Evolutionary conservation across 306 rosid species (phyloP).

Genomic region (Quercus variabilis): DNA sequence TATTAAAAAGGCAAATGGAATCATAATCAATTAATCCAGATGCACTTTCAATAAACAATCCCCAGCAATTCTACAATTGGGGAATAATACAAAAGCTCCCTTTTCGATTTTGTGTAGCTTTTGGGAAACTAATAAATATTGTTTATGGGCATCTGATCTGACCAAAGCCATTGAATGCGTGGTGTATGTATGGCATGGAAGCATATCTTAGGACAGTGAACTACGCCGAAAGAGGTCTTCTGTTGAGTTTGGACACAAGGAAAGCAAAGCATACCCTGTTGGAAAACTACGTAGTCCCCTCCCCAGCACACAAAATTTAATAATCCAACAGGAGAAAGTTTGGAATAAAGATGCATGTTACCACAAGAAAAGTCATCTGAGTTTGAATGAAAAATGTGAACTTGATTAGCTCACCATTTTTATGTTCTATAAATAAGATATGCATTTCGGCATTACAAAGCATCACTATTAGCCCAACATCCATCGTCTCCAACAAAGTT

Average conservation of each 20-base stretch:
- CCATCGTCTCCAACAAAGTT: background rate
- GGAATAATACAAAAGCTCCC: no score
- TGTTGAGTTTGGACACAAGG: conserved; percentile 19
- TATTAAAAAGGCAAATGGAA: no score
- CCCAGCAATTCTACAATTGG: no score
- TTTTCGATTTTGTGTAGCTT: no score
- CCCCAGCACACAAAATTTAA: conserved; percentile 25
- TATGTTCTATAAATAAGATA: conserved; percentile 4
- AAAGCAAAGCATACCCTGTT: conserved; percentile 42
- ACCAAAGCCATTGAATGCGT: background rate
- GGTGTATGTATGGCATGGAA: background rate
- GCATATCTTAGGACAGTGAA: background rate
- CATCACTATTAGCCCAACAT: background rate
- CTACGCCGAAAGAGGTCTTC: conserved; percentile 14
- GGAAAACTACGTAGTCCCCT: conserved; percentile 3
- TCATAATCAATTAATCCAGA: no score
- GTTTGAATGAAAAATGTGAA: background rate
- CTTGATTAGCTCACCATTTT: background rate
- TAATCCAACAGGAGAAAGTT: conserved; percentile 35
- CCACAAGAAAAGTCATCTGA: conserved; percentile 39
- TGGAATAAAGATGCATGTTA: conserved; percentile 43
- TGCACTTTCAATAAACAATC: no score
- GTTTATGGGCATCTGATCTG: background rate
- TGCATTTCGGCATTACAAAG: conserved; percentile 16
- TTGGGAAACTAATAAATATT: no score